Evolutionary conservation across 1,284 basidiomycete genomes (phyloP).

Genomic region (Bondarzewia mesenterica): DNA sequence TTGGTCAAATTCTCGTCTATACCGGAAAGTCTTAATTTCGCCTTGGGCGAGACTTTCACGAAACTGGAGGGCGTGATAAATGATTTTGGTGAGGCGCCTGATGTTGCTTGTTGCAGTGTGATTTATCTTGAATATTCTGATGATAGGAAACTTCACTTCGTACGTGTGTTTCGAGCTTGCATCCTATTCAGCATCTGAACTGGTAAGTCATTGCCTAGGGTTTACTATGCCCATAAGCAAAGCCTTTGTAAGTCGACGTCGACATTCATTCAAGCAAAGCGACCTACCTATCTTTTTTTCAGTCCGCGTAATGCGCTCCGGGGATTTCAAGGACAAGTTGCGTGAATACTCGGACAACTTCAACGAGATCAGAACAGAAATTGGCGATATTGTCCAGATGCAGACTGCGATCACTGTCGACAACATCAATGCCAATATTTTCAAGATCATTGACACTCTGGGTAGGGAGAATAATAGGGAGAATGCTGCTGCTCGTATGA

Average conservation of each 20-base stretch:
- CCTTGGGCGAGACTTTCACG: neutral
- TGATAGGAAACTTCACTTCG: neutral
- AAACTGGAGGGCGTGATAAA: slow-evolving; percentile 1
- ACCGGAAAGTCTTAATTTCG: neutral
- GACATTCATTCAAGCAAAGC: slow-evolving; percentile 8
- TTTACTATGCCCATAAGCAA: slow-evolving; percentile 17
- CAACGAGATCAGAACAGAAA: slow-evolving; percentile 12
- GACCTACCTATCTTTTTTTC: neutral
- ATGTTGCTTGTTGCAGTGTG: neutral
- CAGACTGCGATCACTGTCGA: slow-evolving; percentile 15
- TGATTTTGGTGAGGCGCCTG: slow-evolving; percentile 6
- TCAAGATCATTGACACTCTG: slow-evolving; percentile 5
- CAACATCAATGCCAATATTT: slow-evolving; percentile 6
- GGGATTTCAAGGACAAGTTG: slow-evolving; percentile 18
- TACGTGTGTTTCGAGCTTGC: neutral
- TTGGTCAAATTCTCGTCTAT: neutral
- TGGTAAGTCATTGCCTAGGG: neutral
- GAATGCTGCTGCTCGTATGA: slow-evolving; percentile 8
- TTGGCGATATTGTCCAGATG: slow-evolving; percentile 15
- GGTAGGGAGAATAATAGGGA: slow-evolving; percentile 13
- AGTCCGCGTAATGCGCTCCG: slow-evolving; percentile 16
- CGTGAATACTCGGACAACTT: slow-evolving; percentile 13
- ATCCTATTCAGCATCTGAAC: neutral
- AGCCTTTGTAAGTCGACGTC: slow-evolving; percentile 3
- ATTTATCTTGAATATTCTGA: neutral